Evolutionary conservation across 2,329 filamentous ascomycete genomes (phyloP).

Genomic region (Trichophyton equinum): DNA sequence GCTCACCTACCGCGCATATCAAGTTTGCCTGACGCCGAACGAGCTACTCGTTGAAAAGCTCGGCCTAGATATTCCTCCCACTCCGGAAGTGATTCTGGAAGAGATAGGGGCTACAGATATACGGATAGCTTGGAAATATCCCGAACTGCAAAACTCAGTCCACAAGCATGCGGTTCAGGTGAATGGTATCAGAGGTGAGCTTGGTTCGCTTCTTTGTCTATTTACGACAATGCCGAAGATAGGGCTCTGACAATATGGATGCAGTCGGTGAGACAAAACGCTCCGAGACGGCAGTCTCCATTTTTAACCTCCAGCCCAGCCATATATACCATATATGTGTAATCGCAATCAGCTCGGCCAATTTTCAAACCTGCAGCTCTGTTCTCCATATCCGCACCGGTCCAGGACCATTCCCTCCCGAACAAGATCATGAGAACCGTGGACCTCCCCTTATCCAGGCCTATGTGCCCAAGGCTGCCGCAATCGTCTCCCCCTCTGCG

Average conservation of each 20-base stretch:
- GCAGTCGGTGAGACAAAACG: slow-evolving; percentile 72
- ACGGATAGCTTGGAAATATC: slow-evolving; percentile 79
- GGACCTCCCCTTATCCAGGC: slow-evolving; percentile 38
- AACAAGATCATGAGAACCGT: slow-evolving; percentile 24
- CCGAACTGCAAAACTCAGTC: slow-evolving; percentile 53
- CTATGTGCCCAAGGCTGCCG: slow-evolving; percentile 40
- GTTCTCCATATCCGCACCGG: slow-evolving; percentile 72
- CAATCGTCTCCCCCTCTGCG: slow-evolving; percentile 48
- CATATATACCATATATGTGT: slow-evolving; percentile 91
- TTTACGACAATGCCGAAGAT: not conserved
- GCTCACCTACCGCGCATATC: slow-evolving; percentile 74
- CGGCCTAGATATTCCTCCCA: slow-evolving; percentile 82
- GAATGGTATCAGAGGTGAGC: slow-evolving; percentile 73
- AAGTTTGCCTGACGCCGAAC: slow-evolving; percentile 81
- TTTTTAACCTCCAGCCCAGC: slow-evolving; percentile 72
- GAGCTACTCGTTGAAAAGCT: slow-evolving; percentile 82
- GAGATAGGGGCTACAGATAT: slow-evolving; percentile 79
- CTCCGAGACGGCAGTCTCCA: slow-evolving; percentile 76
- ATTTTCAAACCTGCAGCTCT: slow-evolving; percentile 80
- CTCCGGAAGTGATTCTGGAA: slow-evolving; percentile 79
- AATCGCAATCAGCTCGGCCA: slow-evolving; percentile 78
- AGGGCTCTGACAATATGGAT: not conserved
- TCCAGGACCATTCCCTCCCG: slow-evolving; percentile 33
- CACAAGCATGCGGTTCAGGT: slow-evolving; percentile 85
- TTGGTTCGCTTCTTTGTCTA: not conserved